phyloP scores from a whole-genome alignment of 805 yeast species.

The Debaryomyces tyrocola region DNA sequence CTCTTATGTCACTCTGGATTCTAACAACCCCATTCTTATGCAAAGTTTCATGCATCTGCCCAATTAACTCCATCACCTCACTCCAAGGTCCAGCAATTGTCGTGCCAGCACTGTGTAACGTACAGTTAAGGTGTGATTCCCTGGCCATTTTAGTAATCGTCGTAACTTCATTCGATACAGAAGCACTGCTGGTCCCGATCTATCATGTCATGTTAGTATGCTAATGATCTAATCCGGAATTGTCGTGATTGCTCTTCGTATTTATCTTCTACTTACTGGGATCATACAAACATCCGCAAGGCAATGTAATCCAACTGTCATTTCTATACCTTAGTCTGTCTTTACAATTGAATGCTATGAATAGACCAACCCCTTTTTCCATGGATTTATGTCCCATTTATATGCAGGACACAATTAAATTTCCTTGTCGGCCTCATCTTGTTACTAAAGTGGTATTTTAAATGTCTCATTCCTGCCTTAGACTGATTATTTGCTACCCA shows the following conservation, averaged over 20 bases:
- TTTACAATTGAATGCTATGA: too few species aligned
- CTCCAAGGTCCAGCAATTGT: slow-evolving; percentile 93
- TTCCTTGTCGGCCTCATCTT: too few species aligned
- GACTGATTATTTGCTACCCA: too few species aligned
- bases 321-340: neutral
- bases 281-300: slow-evolving; percentile 84
- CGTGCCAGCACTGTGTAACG: slow-evolving; percentile 89
- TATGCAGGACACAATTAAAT: too few species aligned
- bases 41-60: slow-evolving; percentile 69
- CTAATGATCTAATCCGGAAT: neutral
- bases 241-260: neutral
- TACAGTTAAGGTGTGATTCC: slow-evolving; percentile 60
- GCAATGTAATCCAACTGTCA: slow-evolving; percentile 53
- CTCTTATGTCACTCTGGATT: slow-evolving; percentile 82
- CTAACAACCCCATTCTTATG: slow-evolving; percentile 72
- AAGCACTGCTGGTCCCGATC: slow-evolving; percentile 78
- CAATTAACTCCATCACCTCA: slow-evolving; percentile 77
- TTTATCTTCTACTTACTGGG: slow-evolving; percentile 55
- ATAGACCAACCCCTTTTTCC: too few species aligned
- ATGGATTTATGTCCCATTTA: too few species aligned
- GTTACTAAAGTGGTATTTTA: too few species aligned
- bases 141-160: slow-evolving; percentile 64
- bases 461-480: too few species aligned
- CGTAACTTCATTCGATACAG: slow-evolving; percentile 81
- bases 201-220: slow-evolving; percentile 18